Conservation (phyloP, 768 basidiomycete genomes). For the Chlorophyllum brunneum region DNA sequence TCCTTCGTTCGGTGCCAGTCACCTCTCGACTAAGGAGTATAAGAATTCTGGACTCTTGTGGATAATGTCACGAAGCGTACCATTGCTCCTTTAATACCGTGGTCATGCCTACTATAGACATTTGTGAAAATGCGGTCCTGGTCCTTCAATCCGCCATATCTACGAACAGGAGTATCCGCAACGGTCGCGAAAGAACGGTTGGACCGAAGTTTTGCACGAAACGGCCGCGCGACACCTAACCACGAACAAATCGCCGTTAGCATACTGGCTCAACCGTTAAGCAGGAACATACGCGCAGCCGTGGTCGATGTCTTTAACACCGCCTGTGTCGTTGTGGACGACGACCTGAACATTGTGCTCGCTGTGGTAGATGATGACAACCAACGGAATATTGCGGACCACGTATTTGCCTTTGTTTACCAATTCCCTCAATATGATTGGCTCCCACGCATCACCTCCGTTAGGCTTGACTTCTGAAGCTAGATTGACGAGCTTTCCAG, state of each 20-base stretch:
- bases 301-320: conserved; percentile 28
- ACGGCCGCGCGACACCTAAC: conserved; percentile 25
- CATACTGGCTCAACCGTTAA: background rate
- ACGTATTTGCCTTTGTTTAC: conserved; percentile 5
- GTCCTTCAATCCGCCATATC: conserved; percentile 92
- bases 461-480: too few species aligned
- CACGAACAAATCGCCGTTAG: conserved; percentile 6
- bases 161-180: conserved; percentile 80
- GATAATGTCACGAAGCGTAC: conserved; percentile 36
- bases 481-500: too few species aligned
- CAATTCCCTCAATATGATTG: background rate
- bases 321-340: conserved; percentile 32
- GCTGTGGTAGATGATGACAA: conserved; percentile 23
- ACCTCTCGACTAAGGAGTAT: conserved; percentile 66
- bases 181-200: conserved; percentile 65
- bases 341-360: conserved; percentile 31
- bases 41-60: background rate
- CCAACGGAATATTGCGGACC: conserved; percentile 28
- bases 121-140: conserved; percentile 95
- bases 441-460: too few species aligned
- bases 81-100: conserved; percentile 89
- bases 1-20: conserved; percentile 99
- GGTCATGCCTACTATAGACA: conserved; percentile 82
- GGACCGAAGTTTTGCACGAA: conserved; percentile 32
- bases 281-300: conserved; percentile 24